Conservation (phyloP, 495 filamentous ascomycete species). For the Hypomontagnella submonticulosa region DNA sequence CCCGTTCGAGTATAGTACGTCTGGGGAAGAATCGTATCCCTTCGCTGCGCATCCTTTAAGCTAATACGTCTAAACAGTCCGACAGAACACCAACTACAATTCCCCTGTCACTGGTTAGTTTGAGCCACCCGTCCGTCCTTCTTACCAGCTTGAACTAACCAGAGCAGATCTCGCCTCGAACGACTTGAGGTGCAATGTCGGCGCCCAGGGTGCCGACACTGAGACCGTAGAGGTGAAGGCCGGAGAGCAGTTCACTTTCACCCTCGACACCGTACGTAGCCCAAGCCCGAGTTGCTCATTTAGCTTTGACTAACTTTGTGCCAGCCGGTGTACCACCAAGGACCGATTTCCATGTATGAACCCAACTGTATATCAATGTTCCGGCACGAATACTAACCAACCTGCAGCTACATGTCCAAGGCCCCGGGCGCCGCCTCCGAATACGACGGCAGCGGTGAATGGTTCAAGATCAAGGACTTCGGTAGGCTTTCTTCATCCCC, state of each 20-base stretch:
- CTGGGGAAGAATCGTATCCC: neutral
- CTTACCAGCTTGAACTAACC: neutral
- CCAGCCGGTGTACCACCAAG: slow-evolving; percentile 63
- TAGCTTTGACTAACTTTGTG: slow-evolving; percentile 10
- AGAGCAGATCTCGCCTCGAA: slow-evolving; percentile 51
- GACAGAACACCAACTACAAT: slow-evolving; percentile 62
- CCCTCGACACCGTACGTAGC: slow-evolving; percentile 47
- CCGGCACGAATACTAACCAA: slow-evolving; percentile 2
- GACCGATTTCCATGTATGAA: slow-evolving; percentile 56
- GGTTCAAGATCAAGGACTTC: slow-evolving; percentile 57
- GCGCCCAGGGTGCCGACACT: slow-evolving; percentile 54
- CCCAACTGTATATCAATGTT: too few species aligned
- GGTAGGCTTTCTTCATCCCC: slow-evolving; percentile 29
- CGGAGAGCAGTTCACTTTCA: slow-evolving; percentile 56
- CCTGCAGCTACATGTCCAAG: slow-evolving; percentile 56
- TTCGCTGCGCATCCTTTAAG: neutral
- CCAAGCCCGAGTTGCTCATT: neutral
- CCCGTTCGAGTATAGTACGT: slow-evolving; percentile 46
- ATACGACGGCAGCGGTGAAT: slow-evolving; percentile 54
- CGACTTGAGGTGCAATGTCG: slow-evolving; percentile 65
- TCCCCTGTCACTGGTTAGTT: slow-evolving; percentile 59
- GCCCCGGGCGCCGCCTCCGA: slow-evolving; percentile 51
- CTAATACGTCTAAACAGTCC: slow-evolving; percentile 45
- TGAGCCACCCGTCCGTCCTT: too few species aligned
- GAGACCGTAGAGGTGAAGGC: slow-evolving; percentile 54